These are phyloP conservation scores for Phaeosphaeriaceae sp. DNA, from an alignment of 2,329 filamentous ascomycete species.

Conservation along the genomic window DNA sequence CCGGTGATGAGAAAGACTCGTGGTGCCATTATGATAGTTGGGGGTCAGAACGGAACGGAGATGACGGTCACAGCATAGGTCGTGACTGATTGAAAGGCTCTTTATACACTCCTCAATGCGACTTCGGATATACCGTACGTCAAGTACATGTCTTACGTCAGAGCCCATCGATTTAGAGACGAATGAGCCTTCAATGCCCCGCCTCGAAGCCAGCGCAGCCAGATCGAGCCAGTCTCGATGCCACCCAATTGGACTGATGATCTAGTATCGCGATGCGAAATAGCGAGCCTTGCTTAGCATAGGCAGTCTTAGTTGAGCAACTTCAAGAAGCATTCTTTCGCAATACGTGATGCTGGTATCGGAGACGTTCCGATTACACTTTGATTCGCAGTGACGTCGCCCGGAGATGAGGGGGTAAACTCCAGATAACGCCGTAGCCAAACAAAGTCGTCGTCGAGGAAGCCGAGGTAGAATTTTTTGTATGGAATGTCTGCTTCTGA, in stretches of 20 bases:
- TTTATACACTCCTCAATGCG: neutral
- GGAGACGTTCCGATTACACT: neutral
- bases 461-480: neutral
- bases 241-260: neutral
- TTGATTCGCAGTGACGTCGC: neutral
- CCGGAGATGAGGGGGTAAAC: slow-evolving; percentile 4
- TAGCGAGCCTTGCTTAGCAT: neutral
- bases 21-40: slow-evolving; percentile 44
- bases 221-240: neutral
- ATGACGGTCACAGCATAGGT: neutral
- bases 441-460: neutral
- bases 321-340: neutral
- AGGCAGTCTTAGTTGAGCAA: neutral
- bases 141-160: slow-evolving; percentile 4
- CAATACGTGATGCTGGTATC: neutral
- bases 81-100: neutral
- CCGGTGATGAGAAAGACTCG: slow-evolving; percentile 59
- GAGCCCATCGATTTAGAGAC: neutral
- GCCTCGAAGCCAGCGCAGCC: neutral
- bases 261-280: neutral
- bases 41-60: neutral
- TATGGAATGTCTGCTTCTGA: neutral
- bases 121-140: slow-evolving; percentile 1
- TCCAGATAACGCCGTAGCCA: slow-evolving; percentile 7
- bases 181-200: neutral